Conservation (phyloP, 352 stramenopile genomes). For the Blastocystis sp. region DNA sequence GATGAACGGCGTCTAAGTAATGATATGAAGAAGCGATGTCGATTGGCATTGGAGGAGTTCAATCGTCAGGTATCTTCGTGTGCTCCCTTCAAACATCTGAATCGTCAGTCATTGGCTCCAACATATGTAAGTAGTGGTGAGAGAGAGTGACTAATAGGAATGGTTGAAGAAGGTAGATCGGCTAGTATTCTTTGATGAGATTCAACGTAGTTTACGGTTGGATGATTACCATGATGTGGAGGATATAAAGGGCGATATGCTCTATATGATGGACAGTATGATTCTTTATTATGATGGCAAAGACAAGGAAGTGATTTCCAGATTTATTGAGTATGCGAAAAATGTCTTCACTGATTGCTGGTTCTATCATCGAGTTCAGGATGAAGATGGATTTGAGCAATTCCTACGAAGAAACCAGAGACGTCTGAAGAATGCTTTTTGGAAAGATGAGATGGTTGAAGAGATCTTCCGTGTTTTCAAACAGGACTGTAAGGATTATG, state of each 20-base stretch:
- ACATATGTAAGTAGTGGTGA: neutral
- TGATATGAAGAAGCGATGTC: neutral
- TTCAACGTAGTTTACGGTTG: neutral
- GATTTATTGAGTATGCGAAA: neutral
- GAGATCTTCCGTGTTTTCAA: conserved; percentile 30
- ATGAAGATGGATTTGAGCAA: neutral
- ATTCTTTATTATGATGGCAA: neutral
- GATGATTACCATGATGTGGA: conserved; percentile 4
- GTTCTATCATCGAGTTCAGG: neutral
- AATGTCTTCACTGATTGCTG: conserved; percentile 18
- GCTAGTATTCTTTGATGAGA: neutral
- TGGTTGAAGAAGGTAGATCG: conserved; percentile 59
- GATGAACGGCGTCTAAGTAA: neutral
- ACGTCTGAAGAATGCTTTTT: neutral
- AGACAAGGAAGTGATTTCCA: neutral
- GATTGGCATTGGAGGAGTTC: conserved; percentile 13
- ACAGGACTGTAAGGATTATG: neutral
- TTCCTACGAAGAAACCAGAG: conserved; percentile 10
- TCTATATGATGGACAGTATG: conserved; percentile 32
- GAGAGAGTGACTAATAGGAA: conserved; percentile 5
- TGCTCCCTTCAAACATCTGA: neutral
- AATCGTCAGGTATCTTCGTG: neutral
- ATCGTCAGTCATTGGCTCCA: neutral
- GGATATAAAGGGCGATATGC: neutral
- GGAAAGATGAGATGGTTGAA: conserved; percentile 55